Evolutionary conservation across 2,329 filamentous ascomycete species (phyloP).

Genomic region (Zymoseptoria tritici): DNA sequence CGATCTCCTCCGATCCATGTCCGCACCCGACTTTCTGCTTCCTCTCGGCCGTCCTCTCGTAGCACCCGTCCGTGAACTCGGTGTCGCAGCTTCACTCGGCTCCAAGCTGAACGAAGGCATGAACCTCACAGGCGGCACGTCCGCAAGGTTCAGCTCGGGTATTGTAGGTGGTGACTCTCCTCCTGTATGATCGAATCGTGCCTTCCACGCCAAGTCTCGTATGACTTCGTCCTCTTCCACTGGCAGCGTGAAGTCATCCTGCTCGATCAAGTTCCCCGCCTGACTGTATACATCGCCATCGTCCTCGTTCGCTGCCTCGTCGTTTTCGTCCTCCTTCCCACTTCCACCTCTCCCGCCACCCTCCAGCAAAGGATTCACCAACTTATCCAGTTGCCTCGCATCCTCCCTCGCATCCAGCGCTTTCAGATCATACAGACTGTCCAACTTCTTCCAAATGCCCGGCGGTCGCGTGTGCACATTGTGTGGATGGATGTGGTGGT

Average conservation of each 20-base stretch:
- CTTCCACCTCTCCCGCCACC: slow-evolving; percentile 12
- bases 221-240: slow-evolving; percentile 31
- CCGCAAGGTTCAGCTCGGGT: slow-evolving; percentile 26
- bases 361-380: slow-evolving; percentile 29
- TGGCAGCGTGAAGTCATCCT: slow-evolving; percentile 37
- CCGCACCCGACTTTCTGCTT: slow-evolving; percentile 9
- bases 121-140: slow-evolving; percentile 27
- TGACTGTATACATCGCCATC: slow-evolving; percentile 31
- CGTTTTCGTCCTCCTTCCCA: slow-evolving; percentile 29
- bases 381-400: slow-evolving; percentile 46
- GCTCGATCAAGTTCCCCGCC: slow-evolving; percentile 31
- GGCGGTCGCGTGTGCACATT: slow-evolving; percentile 71
- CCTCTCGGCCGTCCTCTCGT: slow-evolving; percentile 10
- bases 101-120: slow-evolving; percentile 27
- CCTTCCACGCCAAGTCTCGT: slow-evolving; percentile 38
- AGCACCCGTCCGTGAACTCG: slow-evolving; percentile 9
- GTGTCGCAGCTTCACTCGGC: slow-evolving; percentile 19
- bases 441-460: slow-evolving; percentile 84
- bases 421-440: slow-evolving; percentile 74
- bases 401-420: slow-evolving; percentile 77
- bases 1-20: slow-evolving; percentile 1
- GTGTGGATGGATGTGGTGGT: slow-evolving; percentile 29
- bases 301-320: slow-evolving; percentile 34
- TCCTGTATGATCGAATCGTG: slow-evolving; percentile 24
- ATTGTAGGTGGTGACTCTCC: slow-evolving; percentile 22